Evolutionary conservation across 768 basidiomycete genomes (phyloP), one percentile per base, ranked within the genome.

Genomic region (Boletus insuetus): DNA sequence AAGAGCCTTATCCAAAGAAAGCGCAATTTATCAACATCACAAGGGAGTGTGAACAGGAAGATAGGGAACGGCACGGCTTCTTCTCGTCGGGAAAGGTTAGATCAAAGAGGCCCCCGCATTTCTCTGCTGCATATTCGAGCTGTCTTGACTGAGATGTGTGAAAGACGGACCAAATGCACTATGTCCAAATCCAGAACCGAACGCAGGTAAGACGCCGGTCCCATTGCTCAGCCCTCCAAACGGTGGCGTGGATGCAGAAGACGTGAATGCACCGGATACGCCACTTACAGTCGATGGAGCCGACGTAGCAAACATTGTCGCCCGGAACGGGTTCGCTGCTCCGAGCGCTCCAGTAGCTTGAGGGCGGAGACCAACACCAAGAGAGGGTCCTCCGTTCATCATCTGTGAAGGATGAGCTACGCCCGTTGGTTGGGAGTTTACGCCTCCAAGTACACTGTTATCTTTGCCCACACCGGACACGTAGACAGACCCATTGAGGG

Each of bases 281-380:
- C 44, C 46, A 7, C 41, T 48, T 20, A 20, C 47, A 24, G 48
- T 24, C 10, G 55, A 40, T 6, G 58, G 31, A 38, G 68, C 64
- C 9, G 72, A 66, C 9, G 66, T 60, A 34, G 76, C 65, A 51
- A 80, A 77, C 82, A 84, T 84, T 3, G 84, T 84, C 12, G 81
- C 79, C 49, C 85, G 78, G 70, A 86, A 86, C n/a, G 85, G 85
- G 55, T 86, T 86, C 4, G 81, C 81, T 19, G 63, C 72, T 7
- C 76, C 77, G 14, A 74, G 66, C 45, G 71, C 54, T 3, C 85
- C 85, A 20, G 85, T 87, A 59, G 79, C 77, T 63, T 87, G 85
- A 14, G 85, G 82, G 46, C 85, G 74, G 31, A 86, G 73, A 19
- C 66, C 68, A 38, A 76, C 73, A 26, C 82, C 83, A n/a, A 79